phyloP scores from a whole-genome alignment of 495 filamentous ascomycete genomes.

The Pseudomonodictys pantanalensis region DNA sequence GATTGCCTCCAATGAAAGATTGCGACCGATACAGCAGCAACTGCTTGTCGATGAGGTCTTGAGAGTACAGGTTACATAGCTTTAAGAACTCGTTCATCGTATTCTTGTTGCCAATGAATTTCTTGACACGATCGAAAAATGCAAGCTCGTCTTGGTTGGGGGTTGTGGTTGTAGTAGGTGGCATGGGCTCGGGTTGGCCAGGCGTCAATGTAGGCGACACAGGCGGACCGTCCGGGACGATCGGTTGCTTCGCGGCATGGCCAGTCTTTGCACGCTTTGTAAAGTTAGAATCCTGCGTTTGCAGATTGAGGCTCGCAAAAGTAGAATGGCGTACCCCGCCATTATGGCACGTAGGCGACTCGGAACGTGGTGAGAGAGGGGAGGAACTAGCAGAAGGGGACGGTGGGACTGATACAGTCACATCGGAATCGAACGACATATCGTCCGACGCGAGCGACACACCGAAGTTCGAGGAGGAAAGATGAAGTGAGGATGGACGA shows the following conservation, averaged over 20 bases:
- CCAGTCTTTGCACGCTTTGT: constrained; percentile 59
- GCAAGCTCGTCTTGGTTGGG: constrained; percentile 72
- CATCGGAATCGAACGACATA: no score
- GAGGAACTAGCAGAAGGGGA: no score
- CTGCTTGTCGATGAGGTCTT: constrained; percentile 81
- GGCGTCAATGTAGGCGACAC: constrained; percentile 86
- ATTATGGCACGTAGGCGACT: no score
- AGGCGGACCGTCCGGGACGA: constrained; percentile 61
- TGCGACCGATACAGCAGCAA: constrained; percentile 76
- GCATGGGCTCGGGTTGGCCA: constrained; percentile 77
- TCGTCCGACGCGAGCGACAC: no score
- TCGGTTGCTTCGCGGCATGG: constrained; percentile 57
- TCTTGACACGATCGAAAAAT: constrained; percentile 96
- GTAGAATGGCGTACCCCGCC: no score
- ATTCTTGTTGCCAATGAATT: constrained; percentile 87
- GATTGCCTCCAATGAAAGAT: constrained; percentile 82
- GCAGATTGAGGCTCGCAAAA: no score
- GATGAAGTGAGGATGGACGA: no score
- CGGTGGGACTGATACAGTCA: no score
- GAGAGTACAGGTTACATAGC: constrained; percentile 87
- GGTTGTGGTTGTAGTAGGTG: constrained; percentile 63
- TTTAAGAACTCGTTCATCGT: constrained; percentile 94
- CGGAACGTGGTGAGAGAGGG: no score
- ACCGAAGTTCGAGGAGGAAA: no score
- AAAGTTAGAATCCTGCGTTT: constrained; percentile 12